Base-by-base conservation (phyloP, 768 basidiomycete genomes). In the Multifurca ochricompacta region DNA sequence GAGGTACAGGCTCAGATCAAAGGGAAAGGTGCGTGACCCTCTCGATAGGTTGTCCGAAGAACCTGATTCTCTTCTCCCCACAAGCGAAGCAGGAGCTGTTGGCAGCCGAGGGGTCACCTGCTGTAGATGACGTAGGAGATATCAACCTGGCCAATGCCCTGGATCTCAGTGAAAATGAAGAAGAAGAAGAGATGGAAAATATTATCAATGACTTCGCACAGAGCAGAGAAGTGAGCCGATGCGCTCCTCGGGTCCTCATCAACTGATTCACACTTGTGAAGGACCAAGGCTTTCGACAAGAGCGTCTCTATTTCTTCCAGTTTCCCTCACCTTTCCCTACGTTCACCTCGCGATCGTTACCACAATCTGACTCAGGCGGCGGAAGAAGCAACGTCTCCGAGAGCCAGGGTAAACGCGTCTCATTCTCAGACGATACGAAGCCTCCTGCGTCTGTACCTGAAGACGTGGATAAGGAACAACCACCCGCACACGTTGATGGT, bases 241-340 rank as follows among this genome's bases (percentile, higher is more conserved):
- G 7, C 10, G 14, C 25, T 28, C 21, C 28, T 31, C n/a, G 4
- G 25, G 14, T 8, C 25, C 39, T 14, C 28, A 46, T 34, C 36
- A 23, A 42, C 55, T 50, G 16, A 48, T 10, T 35, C n/a, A 50
- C 51, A 36, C 9, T 34, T 48, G 28, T 42, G 19, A 62, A 84
- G 81, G 79, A 80, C 52, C 63, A 73, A 25, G 65, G 71, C 46
- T 60, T 76, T 34, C 75, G 74, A 48, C 82, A 81, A 67, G 84
- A 89, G 50, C 75, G 77, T 18, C 70, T 95, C 3, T 95, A 87
- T 64, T 84, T 92, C 61, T 93, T 95, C 71, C 91, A 94, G 65
- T 95, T 95, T 63, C 93, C 93, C 0, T 67, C 74, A 8, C 87
- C 90, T 0, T 93, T 96, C 68, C 91, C 92, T 0, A 76, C 72